Evolutionary conservation across 345 rosid genomes (phyloP).

Genomic region (Cardiospermum halicacabum): DNA sequence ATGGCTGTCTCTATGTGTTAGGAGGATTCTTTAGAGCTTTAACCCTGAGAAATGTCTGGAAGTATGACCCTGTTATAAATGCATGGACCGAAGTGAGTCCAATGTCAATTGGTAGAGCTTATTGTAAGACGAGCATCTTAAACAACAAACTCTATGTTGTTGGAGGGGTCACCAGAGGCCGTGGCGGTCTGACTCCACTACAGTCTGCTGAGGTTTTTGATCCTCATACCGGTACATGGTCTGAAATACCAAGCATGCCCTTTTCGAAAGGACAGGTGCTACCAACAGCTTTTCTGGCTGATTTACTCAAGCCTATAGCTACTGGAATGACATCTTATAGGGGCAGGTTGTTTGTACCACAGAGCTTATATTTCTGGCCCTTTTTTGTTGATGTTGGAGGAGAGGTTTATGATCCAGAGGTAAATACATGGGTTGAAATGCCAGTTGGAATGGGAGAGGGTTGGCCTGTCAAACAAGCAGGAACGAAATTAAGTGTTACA

Average conservation of each 20-base stretch:
- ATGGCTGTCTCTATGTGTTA: constrained; percentile 73
- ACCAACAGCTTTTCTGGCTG: constrained; percentile 77
- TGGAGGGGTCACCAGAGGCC: constrained; percentile 73
- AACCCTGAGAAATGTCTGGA: constrained; percentile 64
- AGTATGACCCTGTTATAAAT: constrained; percentile 61
- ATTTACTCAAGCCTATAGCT: constrained; percentile 80
- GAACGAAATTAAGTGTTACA: constrained; percentile 70
- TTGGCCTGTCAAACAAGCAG: constrained; percentile 89
- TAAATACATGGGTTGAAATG: constrained; percentile 78
- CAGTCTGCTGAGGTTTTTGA: constrained; percentile 90
- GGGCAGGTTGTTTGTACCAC: constrained; percentile 82
- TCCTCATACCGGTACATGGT: constrained; percentile 54
- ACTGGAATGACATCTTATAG: constrained; percentile 90
- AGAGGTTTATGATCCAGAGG: constrained; percentile 73
- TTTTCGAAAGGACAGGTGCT: constrained; percentile 71
- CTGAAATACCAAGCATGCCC: constrained; percentile 81
- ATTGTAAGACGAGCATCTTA: constrained; percentile 70
- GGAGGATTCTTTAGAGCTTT: constrained; percentile 73
- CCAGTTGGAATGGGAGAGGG: constrained; percentile 93
- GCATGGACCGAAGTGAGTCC: constrained; percentile 68
- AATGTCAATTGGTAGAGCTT: constrained; percentile 72
- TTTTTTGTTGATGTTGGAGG: constrained; percentile 94
- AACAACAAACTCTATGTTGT: constrained; percentile 77
- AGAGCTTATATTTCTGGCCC: constrained; percentile 89
- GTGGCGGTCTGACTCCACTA: constrained; percentile 67